Conservation (phyloP, 352 stramenopile genomes). For the Phytophthora kernoviae region DNA sequence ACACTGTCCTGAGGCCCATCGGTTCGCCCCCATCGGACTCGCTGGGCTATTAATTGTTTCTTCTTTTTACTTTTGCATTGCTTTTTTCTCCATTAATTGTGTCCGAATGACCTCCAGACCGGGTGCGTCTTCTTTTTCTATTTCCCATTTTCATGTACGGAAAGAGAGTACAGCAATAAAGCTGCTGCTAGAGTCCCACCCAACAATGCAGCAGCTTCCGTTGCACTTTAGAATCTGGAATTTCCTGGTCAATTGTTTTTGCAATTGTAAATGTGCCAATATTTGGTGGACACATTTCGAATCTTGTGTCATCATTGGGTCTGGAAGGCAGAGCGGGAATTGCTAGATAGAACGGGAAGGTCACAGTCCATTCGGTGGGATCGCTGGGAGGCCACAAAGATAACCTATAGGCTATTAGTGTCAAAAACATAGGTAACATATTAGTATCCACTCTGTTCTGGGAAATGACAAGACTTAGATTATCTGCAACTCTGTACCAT, state of each 20-base stretch:
- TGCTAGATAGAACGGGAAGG: slow-evolving; percentile 27
- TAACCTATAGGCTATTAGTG: slow-evolving; percentile 23
- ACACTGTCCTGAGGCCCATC: slow-evolving; percentile 18
- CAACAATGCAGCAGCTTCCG: slow-evolving; percentile 27
- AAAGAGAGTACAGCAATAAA: slow-evolving; percentile 34
- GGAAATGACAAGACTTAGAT: neutral
- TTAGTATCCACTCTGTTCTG: neutral
- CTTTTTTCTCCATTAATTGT: slow-evolving; percentile 7
- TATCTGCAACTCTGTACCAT: slow-evolving; percentile 11
- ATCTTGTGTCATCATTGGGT: slow-evolving; percentile 6
- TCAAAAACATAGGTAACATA: neutral
- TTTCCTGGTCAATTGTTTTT: slow-evolving; percentile 14
- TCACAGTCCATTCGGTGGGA: slow-evolving; percentile 7
- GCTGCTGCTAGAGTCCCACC: slow-evolving; percentile 33
- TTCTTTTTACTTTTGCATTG: slow-evolving; percentile 6
- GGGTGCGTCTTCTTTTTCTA: slow-evolving; percentile 17
- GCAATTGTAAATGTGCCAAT: slow-evolving; percentile 23
- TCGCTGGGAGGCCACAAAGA: slow-evolving; percentile 16
- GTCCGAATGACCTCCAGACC: slow-evolving; percentile 14
- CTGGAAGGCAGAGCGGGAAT: slow-evolving; percentile 11
- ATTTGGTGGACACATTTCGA: slow-evolving; percentile 25
- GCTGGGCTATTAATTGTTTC: slow-evolving; percentile 10
- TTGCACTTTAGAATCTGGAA: slow-evolving; percentile 8
- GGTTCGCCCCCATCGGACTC: slow-evolving; percentile 20
- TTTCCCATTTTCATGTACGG: slow-evolving; percentile 25